These are phyloP conservation scores for Tulasnella sp. DNA, from an alignment of 768 basidiomycete species.

Conservation along the genomic window DNA sequence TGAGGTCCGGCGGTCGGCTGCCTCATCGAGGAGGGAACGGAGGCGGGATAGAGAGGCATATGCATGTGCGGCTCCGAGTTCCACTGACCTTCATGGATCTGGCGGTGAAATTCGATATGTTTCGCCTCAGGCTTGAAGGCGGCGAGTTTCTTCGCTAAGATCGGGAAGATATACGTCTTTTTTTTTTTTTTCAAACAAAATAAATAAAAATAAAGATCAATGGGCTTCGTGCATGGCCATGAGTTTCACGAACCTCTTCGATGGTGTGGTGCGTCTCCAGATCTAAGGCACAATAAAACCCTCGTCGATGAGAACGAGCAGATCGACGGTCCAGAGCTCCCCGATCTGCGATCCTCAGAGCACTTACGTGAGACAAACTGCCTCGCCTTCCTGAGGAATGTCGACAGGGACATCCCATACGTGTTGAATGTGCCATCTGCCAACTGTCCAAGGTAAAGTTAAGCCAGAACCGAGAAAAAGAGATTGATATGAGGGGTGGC, in stretches of 20 bases:
- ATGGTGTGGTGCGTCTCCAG: slow-evolving; percentile 15
- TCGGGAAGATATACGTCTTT: slow-evolving; percentile 11
- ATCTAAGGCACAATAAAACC: slow-evolving; percentile 1
- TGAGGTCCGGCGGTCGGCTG: too few species aligned
- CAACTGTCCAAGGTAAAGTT: neutral
- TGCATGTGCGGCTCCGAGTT: too few species aligned
- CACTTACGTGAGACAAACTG: slow-evolving; percentile 5
- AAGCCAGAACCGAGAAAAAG: neutral
- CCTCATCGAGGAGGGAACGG: too few species aligned
- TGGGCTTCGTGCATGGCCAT: neutral
- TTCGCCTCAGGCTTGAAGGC: slow-evolving; percentile 4
- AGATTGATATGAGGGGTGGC: too few species aligned
- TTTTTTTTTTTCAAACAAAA: neutral
- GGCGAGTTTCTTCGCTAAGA: slow-evolving; percentile 5
- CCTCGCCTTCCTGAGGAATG: slow-evolving; percentile 9
- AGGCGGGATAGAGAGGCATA: too few species aligned
- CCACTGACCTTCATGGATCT: slow-evolving; percentile 15
- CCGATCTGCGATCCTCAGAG: neutral
- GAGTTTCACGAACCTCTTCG: slow-evolving; percentile 16
- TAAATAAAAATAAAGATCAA: neutral
- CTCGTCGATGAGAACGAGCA: neutral
- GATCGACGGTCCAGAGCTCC: neutral
- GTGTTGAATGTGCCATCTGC: slow-evolving; percentile 11
- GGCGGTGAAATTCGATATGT: slow-evolving; percentile 11
- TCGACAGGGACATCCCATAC: neutral